Evolutionary conservation across 1,284 basidiomycete species (phyloP).

Genomic region (Heliocybe sulcata): DNA sequence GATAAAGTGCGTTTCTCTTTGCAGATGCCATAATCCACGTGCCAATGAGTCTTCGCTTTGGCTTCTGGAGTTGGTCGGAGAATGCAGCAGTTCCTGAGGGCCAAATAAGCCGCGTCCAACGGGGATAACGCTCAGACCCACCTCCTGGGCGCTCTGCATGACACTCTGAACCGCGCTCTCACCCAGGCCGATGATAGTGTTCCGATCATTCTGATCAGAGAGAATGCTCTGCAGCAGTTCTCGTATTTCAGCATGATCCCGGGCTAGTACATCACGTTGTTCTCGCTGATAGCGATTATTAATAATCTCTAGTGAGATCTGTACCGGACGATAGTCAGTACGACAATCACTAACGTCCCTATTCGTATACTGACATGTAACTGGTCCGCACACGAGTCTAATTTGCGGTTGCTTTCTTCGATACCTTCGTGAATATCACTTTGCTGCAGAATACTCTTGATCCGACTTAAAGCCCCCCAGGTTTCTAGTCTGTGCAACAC

Average conservation of each 20-base stretch:
- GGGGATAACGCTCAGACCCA: slow-evolving; percentile 12
- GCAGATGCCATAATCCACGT: slow-evolving; percentile 28
- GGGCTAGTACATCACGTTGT: slow-evolving; percentile 20
- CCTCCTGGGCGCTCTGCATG: slow-evolving; percentile 35
- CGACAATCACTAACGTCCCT: not conserved
- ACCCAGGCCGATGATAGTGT: slow-evolving; percentile 18
- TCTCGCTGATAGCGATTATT: slow-evolving; percentile 14
- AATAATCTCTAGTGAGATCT: too few species aligned
- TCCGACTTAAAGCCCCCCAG: slow-evolving; percentile 28
- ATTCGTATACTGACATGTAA: slow-evolving; percentile 22
- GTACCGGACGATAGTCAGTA: too few species aligned
- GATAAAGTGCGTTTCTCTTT: slow-evolving; percentile 25
- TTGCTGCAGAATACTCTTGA: slow-evolving; percentile 30
- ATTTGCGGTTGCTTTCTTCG: slow-evolving; percentile 27
- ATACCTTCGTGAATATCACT: slow-evolving; percentile 32
- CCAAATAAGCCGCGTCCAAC: slow-evolving; percentile 1
- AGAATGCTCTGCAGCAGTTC: slow-evolving; percentile 26
- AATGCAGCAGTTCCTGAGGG: slow-evolving; percentile 28
- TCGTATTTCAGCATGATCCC: slow-evolving; percentile 30
- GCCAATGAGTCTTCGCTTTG: slow-evolving; percentile 20
- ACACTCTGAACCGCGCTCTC: slow-evolving; percentile 25
- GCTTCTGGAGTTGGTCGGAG: slow-evolving; percentile 22
- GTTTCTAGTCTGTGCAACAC: slow-evolving; percentile 19
- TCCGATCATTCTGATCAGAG: slow-evolving; percentile 21
- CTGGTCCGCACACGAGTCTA: slow-evolving; percentile 26